Percentiles rank a stretch among this genome's conserved stretches.
phyloP scores from a whole-genome alignment of 1,284 basidiomycete genomes.

The Boletus semigastroideus region DNA sequence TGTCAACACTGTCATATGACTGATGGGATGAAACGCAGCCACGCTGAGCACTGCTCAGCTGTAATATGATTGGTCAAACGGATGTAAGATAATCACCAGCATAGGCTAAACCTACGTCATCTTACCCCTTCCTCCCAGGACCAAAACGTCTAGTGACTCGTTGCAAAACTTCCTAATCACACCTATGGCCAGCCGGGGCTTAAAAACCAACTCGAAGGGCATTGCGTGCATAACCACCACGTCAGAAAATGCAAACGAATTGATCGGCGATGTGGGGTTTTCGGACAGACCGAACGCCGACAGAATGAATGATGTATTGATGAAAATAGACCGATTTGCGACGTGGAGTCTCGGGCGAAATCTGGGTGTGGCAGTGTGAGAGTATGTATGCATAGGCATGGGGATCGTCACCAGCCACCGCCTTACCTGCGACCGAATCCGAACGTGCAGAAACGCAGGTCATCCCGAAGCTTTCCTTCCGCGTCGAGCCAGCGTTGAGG shows the following conservation, averaged over 20 bases:
- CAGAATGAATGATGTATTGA: conserved; percentile 21
- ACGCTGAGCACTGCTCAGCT: too few species aligned
- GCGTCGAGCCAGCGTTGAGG: conserved; percentile 57
- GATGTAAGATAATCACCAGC: too few species aligned
- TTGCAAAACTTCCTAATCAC: conserved; percentile 12
- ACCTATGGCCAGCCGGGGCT: conserved; percentile 6
- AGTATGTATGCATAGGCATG: not conserved
- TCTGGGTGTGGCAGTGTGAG: conserved; percentile 4
- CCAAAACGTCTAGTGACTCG: not conserved
- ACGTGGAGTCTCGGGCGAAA: conserved; percentile 29
- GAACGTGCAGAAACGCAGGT: conserved; percentile 54
- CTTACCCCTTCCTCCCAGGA: too few species aligned
- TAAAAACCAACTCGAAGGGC: conserved; percentile 20
- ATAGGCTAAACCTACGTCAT: too few species aligned
- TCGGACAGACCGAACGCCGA: conserved; percentile 30
- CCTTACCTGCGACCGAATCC: conserved; percentile 57
- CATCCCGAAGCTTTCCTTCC: conserved; percentile 47
- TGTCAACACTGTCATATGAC: too few species aligned
- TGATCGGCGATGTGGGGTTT: conserved; percentile 20
- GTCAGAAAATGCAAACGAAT: conserved; percentile 22
- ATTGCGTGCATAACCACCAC: conserved; percentile 8
- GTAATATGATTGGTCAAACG: too few species aligned
- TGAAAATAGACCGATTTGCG: conserved; percentile 29
- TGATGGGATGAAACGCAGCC: too few species aligned
- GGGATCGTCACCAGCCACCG: not conserved